phyloP scores from a whole-genome alignment of 192 early-diverging fungal genomes.

The Physocladia obscura region DNA sequence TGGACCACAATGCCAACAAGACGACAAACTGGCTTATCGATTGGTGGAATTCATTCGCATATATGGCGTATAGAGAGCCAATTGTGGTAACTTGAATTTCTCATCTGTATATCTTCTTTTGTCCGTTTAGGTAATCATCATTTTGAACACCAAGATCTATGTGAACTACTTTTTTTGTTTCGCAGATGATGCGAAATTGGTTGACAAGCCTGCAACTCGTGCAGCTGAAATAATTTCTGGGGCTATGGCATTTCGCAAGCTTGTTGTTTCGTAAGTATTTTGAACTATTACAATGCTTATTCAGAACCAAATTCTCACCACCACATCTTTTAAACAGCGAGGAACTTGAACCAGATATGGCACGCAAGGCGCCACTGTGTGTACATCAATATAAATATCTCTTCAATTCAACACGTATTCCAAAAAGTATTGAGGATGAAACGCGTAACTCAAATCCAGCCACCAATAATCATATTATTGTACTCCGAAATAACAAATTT shows the following conservation, averaged over 20 bases:
- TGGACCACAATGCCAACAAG: conserved; percentile 70
- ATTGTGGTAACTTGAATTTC: conserved; percentile 76
- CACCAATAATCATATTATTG: conserved; percentile 79
- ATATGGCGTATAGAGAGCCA: conserved; percentile 85
- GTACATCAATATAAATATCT: conserved; percentile 91
- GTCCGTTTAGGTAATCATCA: too few species aligned
- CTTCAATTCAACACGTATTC: conserved; percentile 95
- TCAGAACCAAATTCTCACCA: not conserved
- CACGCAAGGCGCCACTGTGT: conserved; percentile 75
- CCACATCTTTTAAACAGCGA: conserved; percentile 37
- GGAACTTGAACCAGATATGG: conserved; percentile 79
- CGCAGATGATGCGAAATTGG: conserved; percentile 81
- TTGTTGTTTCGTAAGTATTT: conserved; percentile 62
- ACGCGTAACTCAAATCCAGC: conserved; percentile 71
- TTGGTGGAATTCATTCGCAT: conserved; percentile 92
- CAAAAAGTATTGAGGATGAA: conserved; percentile 78
- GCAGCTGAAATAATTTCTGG: conserved; percentile 89
- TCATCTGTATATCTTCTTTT: too few species aligned
- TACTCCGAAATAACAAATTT: conserved; percentile 90
- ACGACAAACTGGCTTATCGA: conserved; percentile 88
- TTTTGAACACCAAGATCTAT: conserved; percentile 53
- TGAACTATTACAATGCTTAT: not conserved
- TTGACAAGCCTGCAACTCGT: conserved; percentile 70
- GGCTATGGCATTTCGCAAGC: conserved; percentile 82
- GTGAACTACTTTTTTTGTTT: conserved; percentile 96